Conservation (phyloP, 345 rosid genomes). For the Viola odorata region DNA sequence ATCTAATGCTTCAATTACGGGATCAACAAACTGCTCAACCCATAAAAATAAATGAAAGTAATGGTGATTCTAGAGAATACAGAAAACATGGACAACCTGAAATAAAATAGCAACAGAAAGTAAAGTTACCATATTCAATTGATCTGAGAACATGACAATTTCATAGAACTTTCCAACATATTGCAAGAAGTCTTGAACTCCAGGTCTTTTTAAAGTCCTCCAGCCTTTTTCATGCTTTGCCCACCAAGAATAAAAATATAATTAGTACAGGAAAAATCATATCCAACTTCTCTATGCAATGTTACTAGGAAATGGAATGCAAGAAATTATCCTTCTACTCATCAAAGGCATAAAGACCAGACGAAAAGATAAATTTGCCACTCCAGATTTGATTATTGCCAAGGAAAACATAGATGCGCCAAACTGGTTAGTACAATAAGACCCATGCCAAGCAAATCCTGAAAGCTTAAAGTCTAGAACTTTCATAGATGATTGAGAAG, state of each 20-base stretch:
- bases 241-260: slow-evolving; percentile 13
- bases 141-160: slow-evolving; percentile 82
- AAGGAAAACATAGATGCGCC: background rate
- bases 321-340: background rate
- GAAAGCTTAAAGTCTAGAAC: background rate
- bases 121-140: slow-evolving; percentile 61
- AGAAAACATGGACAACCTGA: background rate
- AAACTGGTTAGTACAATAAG: background rate
- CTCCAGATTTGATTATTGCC: background rate
- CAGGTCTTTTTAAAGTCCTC: slow-evolving; percentile 98
- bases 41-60: slow-evolving; percentile 5
- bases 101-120: background rate
- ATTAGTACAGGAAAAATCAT: background rate
- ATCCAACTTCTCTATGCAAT: slow-evolving; percentile 8
- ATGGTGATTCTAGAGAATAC: background rate
- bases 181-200: slow-evolving; percentile 90
- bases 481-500: background rate
- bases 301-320: background rate
- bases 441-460: background rate
- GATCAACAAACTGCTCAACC: slow-evolving; percentile 62
- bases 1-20: slow-evolving; percentile 85
- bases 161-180: slow-evolving; percentile 77
- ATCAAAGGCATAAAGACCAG: background rate
- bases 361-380: background rate
- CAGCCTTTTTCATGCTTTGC: slow-evolving; percentile 96